Base-by-base conservation (phyloP, 257 asterid genomes). In the Solanum pinnatisectum region DNA sequence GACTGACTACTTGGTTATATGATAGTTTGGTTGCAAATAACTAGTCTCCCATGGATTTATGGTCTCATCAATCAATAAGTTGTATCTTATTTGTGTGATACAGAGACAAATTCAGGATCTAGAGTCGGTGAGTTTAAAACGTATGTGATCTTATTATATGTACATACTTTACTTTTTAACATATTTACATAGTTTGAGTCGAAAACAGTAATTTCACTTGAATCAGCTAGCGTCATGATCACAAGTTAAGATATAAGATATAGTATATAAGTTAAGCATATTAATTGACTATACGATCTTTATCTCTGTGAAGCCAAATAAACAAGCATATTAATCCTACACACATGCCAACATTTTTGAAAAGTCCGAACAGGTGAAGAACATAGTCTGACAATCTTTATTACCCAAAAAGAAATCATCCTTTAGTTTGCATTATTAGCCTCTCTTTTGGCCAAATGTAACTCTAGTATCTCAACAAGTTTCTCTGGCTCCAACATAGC, bases 401-500 rank as follows among this genome's bases (percentile, higher is more conserved):
- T 84, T 84, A 60, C 49, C 36, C 72, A 6, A 12, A 42, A 9
- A 42, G 18, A n/a, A 14, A 44, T 23, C 15, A 79, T 13, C 15
- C 30, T 20, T 85, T 85, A 85, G 37, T 85, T 85, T 40, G 84
- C 40, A 52, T 87, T 77, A 88, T 87, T 78, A 79, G 84, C 67
- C 32, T 49, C 52, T 22, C 49, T 49, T 81, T 42, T 27, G 84
- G 90, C 91, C 49, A 73, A 14, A 11, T 87, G 33, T 52, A 86
- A 83, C 87, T 76, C 74, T 32, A 36, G 44, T 56, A 87, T 3
- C 84, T 89, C 90, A 23, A 90, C 20, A 39, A 91, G 92, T 5
- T 49, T 10, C 10, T 86, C 60, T n/a, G 94, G 33, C 3, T 88
- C 90, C 32, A 67, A 76, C n/a, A 90, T 63, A 25, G 85, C 90